phyloP scores from a whole-genome alignment of 768 basidiomycete genomes.

The Jaapia argillacea region DNA sequence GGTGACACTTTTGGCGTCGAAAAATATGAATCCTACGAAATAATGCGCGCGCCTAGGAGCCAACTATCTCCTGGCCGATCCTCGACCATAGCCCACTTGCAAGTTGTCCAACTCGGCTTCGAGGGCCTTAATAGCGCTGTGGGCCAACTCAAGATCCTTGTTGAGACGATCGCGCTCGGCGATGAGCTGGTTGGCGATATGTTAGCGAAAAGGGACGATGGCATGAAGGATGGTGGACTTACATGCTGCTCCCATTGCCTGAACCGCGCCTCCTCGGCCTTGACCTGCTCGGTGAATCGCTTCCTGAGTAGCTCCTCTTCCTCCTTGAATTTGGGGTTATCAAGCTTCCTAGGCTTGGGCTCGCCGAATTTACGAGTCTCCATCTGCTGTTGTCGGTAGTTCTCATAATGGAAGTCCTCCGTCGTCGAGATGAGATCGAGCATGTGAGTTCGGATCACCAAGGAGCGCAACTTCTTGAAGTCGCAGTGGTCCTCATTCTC shows the following conservation, averaged over 20 bases:
- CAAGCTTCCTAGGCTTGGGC: slow-evolving; percentile 95
- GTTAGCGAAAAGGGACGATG: slow-evolving; percentile 10
- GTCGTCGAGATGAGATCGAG: slow-evolving; percentile 93
- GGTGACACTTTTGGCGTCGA: no score
- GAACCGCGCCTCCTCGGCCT: slow-evolving; percentile 94
- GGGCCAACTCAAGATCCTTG: slow-evolving; percentile 93
- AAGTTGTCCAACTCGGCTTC: slow-evolving; percentile 87
- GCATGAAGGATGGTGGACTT: slow-evolving; percentile 20
- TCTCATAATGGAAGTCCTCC: slow-evolving; percentile 95
- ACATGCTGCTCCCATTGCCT: slow-evolving; percentile 99
- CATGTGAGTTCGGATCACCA: slow-evolving; percentile 98
- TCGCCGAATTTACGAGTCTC: slow-evolving; percentile 99
- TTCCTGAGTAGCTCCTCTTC: slow-evolving; percentile 96
- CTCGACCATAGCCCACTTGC: slow-evolving; percentile 76
- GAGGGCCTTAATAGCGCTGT: slow-evolving; percentile 84
- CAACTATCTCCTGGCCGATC: slow-evolving; percentile 50
- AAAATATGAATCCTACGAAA: no score
- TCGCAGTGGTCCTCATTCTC: slow-evolving; percentile 99
- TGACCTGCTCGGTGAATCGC: slow-evolving; percentile 99
- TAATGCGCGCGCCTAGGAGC: no score
- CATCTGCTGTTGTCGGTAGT: slow-evolving; percentile 98
- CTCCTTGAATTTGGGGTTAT: slow-evolving; percentile 99
- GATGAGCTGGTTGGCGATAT: slow-evolving; percentile 60
- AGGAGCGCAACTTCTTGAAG: slow-evolving; percentile 93
- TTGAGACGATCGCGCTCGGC: slow-evolving; percentile 97